These are phyloP conservation scores for Pterula multifida DNA, from an alignment of 1,284 basidiomycete species.

Conservation along the genomic window DNA sequence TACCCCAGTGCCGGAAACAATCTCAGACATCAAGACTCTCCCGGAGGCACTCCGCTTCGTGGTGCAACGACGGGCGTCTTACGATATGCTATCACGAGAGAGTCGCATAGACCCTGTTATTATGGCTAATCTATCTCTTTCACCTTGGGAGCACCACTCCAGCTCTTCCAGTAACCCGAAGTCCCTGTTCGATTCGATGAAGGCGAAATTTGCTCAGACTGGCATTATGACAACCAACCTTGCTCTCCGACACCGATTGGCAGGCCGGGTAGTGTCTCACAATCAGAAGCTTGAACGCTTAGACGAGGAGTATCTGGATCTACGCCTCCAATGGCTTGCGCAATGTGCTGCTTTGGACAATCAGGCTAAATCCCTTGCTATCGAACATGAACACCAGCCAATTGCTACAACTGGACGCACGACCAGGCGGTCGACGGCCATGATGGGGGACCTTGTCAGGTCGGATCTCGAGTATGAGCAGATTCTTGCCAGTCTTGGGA, in stretches of 20 bases:
- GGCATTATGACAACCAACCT: conserved; percentile 21
- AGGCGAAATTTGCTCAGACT: background rate
- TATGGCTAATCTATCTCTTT: conserved; percentile 39
- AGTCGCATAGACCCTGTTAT: conserved; percentile 53
- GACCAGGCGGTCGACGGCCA: conserved; percentile 61
- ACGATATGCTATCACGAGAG: conserved; percentile 45
- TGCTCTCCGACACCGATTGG: conserved; percentile 41
- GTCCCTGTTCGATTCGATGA: background rate
- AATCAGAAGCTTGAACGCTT: conserved; percentile 45
- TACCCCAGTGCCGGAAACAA: conserved; percentile 2
- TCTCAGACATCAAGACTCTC: conserved; percentile 30
- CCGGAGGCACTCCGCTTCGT: conserved; percentile 49
- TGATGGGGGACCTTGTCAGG: conserved; percentile 80
- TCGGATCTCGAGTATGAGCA: conserved; percentile 97
- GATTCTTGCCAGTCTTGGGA: conserved; percentile 87
- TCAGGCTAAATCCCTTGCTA: conserved; percentile 17
- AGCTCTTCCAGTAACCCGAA: background rate
- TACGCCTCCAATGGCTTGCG: conserved; percentile 61
- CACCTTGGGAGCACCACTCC: conserved; percentile 11
- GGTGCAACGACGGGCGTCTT: conserved; percentile 44
- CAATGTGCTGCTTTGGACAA: conserved; percentile 61
- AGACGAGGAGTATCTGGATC: conserved; percentile 51
- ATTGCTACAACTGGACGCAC: conserved; percentile 46
- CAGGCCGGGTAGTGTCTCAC: conserved; percentile 35
- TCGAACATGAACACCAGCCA: conserved; percentile 30